phyloP scores from a whole-genome alignment of 108 stramenopile genomes.

The Nitzschia putrida region DNA sequence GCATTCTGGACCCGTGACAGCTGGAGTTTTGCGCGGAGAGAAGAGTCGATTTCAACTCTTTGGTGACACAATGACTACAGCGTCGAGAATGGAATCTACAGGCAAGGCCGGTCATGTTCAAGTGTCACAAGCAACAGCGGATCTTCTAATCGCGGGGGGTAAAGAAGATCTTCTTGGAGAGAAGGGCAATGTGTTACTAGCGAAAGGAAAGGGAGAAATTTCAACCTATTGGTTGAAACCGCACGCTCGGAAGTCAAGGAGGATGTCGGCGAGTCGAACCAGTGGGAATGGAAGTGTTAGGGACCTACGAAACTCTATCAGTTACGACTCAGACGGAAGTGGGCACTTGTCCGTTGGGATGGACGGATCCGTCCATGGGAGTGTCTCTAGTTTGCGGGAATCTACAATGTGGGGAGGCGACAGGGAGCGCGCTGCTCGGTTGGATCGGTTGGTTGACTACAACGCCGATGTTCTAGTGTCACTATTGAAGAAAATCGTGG shows the following conservation, averaged over 20 bases:
- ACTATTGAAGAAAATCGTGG: conserved; percentile 26
- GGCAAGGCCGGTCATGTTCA: conserved; percentile 19
- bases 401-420: neutral
- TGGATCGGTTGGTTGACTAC: conserved; percentile 13
- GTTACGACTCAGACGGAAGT: neutral
- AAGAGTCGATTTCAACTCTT: conserved; percentile 44
- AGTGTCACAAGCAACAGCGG: conserved; percentile 25
- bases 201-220: conserved; percentile 29
- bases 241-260: neutral
- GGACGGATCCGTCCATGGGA: neutral
- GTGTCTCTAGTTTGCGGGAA: neutral
- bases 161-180: conserved; percentile 20
- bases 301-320: neutral
- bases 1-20: conserved; percentile 21
- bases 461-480: conserved; percentile 21
- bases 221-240: conserved; percentile 26
- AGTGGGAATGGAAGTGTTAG: neutral
- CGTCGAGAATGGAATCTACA: conserved; percentile 23
- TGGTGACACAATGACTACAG: conserved; percentile 62
- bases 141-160: conserved; percentile 21
- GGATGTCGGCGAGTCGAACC: neutral
- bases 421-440: neutral
- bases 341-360: neutral
- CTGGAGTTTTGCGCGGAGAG: conserved; percentile 10
- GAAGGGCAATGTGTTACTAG: conserved; percentile 2